Evolutionary conservation across 768 basidiomycete genomes (phyloP).

Genomic region (Solioccasus polychromus): DNA sequence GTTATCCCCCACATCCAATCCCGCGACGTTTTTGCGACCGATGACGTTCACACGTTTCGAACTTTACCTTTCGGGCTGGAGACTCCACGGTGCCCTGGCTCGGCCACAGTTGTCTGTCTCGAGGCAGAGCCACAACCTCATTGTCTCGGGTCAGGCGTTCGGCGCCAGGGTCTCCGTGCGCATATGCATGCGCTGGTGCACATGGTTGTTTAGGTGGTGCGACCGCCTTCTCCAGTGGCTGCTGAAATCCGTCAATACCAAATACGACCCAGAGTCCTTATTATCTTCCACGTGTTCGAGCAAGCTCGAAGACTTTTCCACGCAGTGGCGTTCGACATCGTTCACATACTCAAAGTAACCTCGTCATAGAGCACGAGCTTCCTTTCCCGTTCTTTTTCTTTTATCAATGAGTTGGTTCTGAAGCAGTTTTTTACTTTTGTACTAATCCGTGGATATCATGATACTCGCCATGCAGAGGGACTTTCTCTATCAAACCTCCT

Average conservation of each 20-base stretch:
- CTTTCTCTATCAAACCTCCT: not conserved
- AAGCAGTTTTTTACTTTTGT: too few relatives aligned
- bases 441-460: constrained; percentile 2
- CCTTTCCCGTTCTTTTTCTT: not conserved
- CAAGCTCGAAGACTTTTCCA: constrained; percentile 4
- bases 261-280: not conserved
- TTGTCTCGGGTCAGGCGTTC: constrained; percentile 25
- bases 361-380: not conserved
- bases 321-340: constrained; percentile 1
- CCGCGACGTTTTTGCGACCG: not conserved
- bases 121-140: constrained; percentile 21
- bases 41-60: constrained; percentile 28
- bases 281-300: not conserved
- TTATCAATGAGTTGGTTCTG: not conserved
- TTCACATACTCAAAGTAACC: not conserved
- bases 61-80: constrained; percentile 20
- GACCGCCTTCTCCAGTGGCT: constrained; percentile 5
- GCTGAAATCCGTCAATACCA: not conserved
- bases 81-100: constrained; percentile 17
- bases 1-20: not conserved
- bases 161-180: constrained; percentile 21
- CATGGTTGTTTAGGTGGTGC: constrained; percentile 19
- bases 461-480: constrained; percentile 7
- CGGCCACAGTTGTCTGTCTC: constrained; percentile 21
- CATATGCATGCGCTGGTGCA: constrained; percentile 23